These are phyloP conservation scores for Apophysomyces trapeziformis DNA, from an alignment of 371 early-diverging fungal species.

Conservation along the genomic window DNA sequence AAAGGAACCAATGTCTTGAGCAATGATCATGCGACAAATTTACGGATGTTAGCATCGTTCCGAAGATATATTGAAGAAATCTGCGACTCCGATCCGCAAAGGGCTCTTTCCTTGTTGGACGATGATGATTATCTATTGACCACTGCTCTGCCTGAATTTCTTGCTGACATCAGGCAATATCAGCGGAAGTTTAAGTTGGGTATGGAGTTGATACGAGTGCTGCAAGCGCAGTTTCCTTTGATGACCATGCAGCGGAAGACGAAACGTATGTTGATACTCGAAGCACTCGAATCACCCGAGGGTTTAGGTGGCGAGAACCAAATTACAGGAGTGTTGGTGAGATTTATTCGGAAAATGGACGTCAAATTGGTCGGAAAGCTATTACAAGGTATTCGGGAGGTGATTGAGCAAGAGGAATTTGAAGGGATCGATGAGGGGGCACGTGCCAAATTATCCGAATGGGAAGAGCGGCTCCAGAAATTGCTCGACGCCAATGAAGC, in stretches of 20 bases:
- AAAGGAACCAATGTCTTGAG: slow-evolving; percentile 26
- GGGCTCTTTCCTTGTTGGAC: slow-evolving; percentile 54
- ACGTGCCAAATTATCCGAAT: slow-evolving; percentile 13
- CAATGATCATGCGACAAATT: slow-evolving; percentile 58
- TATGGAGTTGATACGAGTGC: slow-evolving; percentile 51
- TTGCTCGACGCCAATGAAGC: slow-evolving; percentile 8
- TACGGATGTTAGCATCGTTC: slow-evolving; percentile 82
- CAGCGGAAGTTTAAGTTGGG: slow-evolving; percentile 57
- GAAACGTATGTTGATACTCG: slow-evolving; percentile 56
- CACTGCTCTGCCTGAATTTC: slow-evolving; percentile 42
- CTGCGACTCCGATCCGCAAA: slow-evolving; percentile 47
- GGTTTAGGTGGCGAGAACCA: slow-evolving; percentile 26
- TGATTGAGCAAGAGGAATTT: slow-evolving; percentile 11
- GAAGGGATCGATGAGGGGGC: slow-evolving; percentile 16
- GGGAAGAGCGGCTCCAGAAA: slow-evolving; percentile 24
- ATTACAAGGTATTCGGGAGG: slow-evolving; percentile 9
- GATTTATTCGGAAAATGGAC: slow-evolving; percentile 36
- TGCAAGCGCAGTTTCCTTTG: slow-evolving; percentile 56
- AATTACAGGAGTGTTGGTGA: slow-evolving; percentile 25
- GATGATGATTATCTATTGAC: slow-evolving; percentile 59
- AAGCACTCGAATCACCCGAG: slow-evolving; percentile 48
- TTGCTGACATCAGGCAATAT: slow-evolving; percentile 48
- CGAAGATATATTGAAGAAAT: slow-evolving; percentile 52
- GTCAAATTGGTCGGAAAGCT: slow-evolving; percentile 17
- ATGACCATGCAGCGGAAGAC: slow-evolving; percentile 48